Evolutionary conservation across 2,329 filamentous ascomycete species (phyloP).

Genomic region (Ilyonectria destructans): DNA sequence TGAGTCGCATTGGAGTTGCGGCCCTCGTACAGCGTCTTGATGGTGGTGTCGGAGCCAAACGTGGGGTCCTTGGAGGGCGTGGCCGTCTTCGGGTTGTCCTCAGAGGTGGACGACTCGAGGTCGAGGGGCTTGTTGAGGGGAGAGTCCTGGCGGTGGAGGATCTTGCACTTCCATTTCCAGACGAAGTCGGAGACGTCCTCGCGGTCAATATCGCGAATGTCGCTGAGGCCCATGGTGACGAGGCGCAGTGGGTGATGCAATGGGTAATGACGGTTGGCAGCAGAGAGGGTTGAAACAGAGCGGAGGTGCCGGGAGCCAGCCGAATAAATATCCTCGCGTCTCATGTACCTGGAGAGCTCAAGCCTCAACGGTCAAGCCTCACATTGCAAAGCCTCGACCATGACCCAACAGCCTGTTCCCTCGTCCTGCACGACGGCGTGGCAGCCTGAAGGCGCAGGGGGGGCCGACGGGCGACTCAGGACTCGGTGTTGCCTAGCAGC

Average conservation of each 20-base stretch:
- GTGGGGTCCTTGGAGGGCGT: constrained; percentile 43
- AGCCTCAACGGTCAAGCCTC: neutral
- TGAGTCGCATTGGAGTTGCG: constrained; percentile 40
- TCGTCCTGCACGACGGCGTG: constrained; percentile 1
- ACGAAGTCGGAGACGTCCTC: constrained; percentile 49
- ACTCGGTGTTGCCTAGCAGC: constrained; percentile 5
- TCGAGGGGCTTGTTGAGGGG: constrained; percentile 38
- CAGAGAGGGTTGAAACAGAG: neutral
- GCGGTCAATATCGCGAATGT: constrained; percentile 35
- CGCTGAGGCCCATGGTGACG: constrained; percentile 32
- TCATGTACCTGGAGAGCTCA: neutral
- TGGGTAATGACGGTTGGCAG: neutral
- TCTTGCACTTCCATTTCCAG: constrained; percentile 54
- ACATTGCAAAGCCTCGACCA: neutral
- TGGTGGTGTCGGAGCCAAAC: constrained; percentile 50
- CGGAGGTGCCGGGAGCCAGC: neutral
- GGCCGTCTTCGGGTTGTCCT: constrained; percentile 29
- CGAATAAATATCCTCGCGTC: neutral
- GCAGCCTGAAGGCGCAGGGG: constrained; percentile 2
- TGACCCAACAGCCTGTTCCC: too few relatives aligned
- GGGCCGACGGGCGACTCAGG: neutral
- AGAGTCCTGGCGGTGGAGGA: constrained; percentile 44
- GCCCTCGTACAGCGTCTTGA: constrained; percentile 61
- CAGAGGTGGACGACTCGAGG: constrained; percentile 35
- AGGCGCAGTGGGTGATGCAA: neutral